A percentile compares a stretch with the other conserved stretches of the same genome.
These are phyloP conservation scores for Mortierella polycephala DNA, from an alignment of 371 early-diverging fungal species.

Conservation along the genomic window DNA sequence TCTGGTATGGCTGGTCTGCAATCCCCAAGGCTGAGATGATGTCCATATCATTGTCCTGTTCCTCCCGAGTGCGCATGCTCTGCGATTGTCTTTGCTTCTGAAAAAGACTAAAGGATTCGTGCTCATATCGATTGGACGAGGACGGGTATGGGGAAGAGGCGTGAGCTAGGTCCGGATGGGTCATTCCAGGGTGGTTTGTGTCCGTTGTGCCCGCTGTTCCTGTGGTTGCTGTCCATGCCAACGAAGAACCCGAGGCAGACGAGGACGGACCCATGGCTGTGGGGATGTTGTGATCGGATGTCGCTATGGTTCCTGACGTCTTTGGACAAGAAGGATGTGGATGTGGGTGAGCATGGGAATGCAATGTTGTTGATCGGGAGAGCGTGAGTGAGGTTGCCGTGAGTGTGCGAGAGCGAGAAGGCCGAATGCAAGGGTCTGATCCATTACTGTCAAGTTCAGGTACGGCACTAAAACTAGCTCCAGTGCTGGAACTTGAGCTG, in stretches of 20 bases:
- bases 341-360: neutral
- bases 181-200: constrained; percentile 12
- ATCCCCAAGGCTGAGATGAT: constrained; percentile 40
- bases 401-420: neutral
- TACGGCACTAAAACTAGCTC: neutral
- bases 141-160: constrained; percentile 1
- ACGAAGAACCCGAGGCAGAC: constrained; percentile 29
- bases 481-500: neutral
- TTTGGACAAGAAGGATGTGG: neutral
- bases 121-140: constrained; percentile 6
- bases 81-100: constrained; percentile 13
- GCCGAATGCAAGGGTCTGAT: constrained; percentile 7
- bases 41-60: constrained; percentile 39
- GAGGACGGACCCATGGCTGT: constrained; percentile 6
- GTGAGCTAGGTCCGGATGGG: constrained; percentile 23
- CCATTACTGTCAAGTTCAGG: constrained; percentile 13
- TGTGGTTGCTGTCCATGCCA: constrained; percentile 3
- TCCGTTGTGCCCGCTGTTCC: neutral
- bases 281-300: constrained; percentile 6
- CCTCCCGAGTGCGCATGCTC: constrained; percentile 17
- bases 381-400: neutral
- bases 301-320: constrained; percentile 1
- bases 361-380: neutral
- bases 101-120: constrained; percentile 5
- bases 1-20: constrained; percentile 23